phyloP scores from a whole-genome alignment of 164 flowering plant genomes.

The Stephania cephalantha region DNA sequence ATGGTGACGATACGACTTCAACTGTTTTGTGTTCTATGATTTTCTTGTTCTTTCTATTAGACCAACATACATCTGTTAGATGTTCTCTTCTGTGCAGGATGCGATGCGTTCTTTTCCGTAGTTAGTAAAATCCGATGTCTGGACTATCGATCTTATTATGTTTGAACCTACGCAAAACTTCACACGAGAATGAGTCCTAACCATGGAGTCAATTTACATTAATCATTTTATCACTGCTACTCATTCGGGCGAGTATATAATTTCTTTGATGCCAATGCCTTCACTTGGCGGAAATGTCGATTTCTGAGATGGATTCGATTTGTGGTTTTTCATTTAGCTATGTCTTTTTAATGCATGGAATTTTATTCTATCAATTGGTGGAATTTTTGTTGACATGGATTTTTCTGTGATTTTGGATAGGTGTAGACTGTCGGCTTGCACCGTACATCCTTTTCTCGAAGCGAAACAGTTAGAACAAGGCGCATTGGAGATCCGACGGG shows the following conservation, averaged over 20 bases:
- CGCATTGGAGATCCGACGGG: not conserved
- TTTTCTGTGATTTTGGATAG: not conserved
- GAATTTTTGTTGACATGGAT: not conserved
- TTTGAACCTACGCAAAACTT: constrained; percentile 4
- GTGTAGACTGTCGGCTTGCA: not conserved
- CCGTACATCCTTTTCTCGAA: not conserved
- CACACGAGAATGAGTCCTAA: constrained; percentile 1
- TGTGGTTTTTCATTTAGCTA: not conserved
- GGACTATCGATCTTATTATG: not conserved
- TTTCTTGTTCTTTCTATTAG: not conserved
- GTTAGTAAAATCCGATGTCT: constrained; percentile 5
- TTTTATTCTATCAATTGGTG: not conserved
- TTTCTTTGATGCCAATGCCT: not conserved
- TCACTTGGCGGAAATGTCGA: not conserved
- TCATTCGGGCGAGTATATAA: not conserved
- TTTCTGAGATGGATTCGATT: not conserved
- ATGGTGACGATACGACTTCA: constrained; percentile 7
- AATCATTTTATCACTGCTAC: no score
- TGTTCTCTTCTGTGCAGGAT: constrained; percentile 16
- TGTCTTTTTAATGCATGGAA: not conserved
- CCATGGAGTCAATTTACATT: not conserved
- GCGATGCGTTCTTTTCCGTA: constrained; percentile 10
- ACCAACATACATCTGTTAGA: constrained; percentile 3
- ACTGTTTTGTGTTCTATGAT: not conserved
- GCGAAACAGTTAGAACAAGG: not conserved